phyloP scores from a whole-genome alignment of 2,329 filamentous ascomycete species.

The Dothistroma septosporum region DNA sequence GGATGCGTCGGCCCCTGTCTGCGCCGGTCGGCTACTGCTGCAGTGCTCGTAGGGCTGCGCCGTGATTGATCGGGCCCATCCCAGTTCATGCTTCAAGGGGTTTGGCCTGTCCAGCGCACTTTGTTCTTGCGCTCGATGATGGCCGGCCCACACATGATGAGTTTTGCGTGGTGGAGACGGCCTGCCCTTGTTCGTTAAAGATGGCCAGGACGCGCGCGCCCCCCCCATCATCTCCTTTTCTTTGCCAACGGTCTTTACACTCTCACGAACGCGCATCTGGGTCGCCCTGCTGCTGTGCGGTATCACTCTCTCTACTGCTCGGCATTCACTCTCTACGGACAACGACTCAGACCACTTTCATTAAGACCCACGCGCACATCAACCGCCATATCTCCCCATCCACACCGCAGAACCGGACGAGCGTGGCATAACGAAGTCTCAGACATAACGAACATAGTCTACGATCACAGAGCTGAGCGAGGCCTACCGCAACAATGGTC shows the following conservation, averaged over 20 bases:
- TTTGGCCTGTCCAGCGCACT: slow-evolving; percentile 14
- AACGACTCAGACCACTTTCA: slow-evolving; percentile 22
- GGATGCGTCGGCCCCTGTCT: slow-evolving; percentile 4
- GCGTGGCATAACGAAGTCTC: slow-evolving; percentile 1
- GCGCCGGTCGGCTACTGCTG: slow-evolving; percentile 10
- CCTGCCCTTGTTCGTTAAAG: slow-evolving; percentile 28
- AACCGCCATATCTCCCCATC: background rate
- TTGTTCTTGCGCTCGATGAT: slow-evolving; percentile 15
- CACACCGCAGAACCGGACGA: background rate
- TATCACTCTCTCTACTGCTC: slow-evolving; percentile 32
- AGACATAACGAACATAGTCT: slow-evolving; percentile 6
- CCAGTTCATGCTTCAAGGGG: slow-evolving; percentile 17
- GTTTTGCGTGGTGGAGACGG: slow-evolving; percentile 11
- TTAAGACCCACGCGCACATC: slow-evolving; percentile 17
- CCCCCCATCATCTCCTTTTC: slow-evolving; percentile 1
- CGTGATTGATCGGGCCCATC: slow-evolving; percentile 14
- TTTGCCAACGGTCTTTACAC: slow-evolving; percentile 26
- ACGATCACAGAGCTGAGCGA: slow-evolving; percentile 2
- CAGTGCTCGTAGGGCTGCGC: slow-evolving; percentile 12
- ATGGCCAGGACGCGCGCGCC: slow-evolving; percentile 33
- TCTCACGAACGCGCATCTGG: slow-evolving; percentile 27
- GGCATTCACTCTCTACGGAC: slow-evolving; percentile 23
- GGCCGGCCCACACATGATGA: slow-evolving; percentile 3
- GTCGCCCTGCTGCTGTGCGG: slow-evolving; percentile 35
- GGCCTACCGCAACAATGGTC: slow-evolving; percentile 17